phyloP scores from a whole-genome alignment of 192 early-diverging fungal genomes.

The Coemansia reversa region DNA sequence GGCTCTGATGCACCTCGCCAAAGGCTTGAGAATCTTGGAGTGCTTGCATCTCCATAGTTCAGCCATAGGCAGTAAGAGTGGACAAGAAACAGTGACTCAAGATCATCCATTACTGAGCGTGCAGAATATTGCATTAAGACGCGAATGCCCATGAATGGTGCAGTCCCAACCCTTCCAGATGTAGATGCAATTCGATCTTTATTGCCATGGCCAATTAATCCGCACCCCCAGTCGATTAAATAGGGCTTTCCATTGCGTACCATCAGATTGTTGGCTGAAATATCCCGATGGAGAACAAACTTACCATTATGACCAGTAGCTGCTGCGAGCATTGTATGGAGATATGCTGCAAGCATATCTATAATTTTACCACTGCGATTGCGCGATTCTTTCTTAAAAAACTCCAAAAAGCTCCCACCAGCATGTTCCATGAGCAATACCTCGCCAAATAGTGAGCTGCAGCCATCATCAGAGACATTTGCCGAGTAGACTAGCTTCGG shows the following conservation, averaged over 20 bases:
- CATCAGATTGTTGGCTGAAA: slow-evolving; percentile 2
- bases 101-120: slow-evolving; percentile 4
- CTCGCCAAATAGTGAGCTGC: background rate
- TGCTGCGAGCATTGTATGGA: slow-evolving; percentile 3
- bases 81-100: slow-evolving; percentile 7
- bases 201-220: background rate
- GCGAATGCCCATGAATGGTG: slow-evolving; percentile 8
- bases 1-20: background rate
- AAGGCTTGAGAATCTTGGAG: background rate
- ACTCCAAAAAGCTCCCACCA: background rate
- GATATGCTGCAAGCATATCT: slow-evolving; percentile 7
- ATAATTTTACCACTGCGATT: background rate
- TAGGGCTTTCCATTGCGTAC: slow-evolving; percentile 3
- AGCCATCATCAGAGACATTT: background rate
- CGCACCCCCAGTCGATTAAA: slow-evolving; percentile 9
- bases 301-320: background rate
- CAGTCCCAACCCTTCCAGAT: slow-evolving; percentile 1
- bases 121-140: background rate
- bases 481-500: background rate
- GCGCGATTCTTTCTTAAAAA: background rate
- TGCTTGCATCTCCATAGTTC: slow-evolving; percentile 1
- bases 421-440: slow-evolving; percentile 1
- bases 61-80: slow-evolving; percentile 4
- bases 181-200: background rate
- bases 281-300: slow-evolving; percentile 2